Base-by-base conservation (phyloP, 1,284 basidiomycete species). In the Pascua guehoae region DNA sequence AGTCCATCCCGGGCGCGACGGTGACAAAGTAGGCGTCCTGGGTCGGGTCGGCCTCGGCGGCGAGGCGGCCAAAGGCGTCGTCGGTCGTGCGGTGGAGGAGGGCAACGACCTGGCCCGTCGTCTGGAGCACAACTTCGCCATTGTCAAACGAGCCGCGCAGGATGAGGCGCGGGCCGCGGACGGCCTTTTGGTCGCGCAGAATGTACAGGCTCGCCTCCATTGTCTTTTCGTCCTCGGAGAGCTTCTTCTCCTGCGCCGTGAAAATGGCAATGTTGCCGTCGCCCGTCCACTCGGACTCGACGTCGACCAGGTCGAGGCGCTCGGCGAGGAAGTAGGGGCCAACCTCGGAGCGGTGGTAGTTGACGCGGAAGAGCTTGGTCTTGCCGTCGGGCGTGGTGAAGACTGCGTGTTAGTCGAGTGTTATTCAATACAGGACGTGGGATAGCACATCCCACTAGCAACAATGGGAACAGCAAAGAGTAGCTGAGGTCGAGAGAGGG, bases 1-100 rank as follows among this genome's bases (percentile, higher is more conserved):
- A 65, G 58, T 80, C 79, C 9, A 79, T 75, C n/a, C 75, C 75
- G 1, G 77, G 73, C 5, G 78, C 78, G 37, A 78, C 68, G 1
- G 69, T 74, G 8, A 77, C 67, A 45, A 69, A 68, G 65, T 77
- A 77, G 18, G 44, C 18, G 16, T 36, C 44, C 15, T 15, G 41
- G 40, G 15, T 18, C 40, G 17, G 17, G 37, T 32, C 40, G 37
- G 37, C 44, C 48, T 51, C 49, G 47, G 41, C 41, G 32, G 45
- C 46, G 17, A 47, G 16, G 39, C 41, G 24, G 24, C 24, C 24
- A 32, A 32, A 32, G 4, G 24, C 24, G 24, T 32, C 24, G 24
- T 32, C 24, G 24, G 24, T 32, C 24, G 17, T 36, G 36, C 37
- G 47, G 10, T n/a, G 17, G 36, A 50, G 42, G 40, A 47, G 45